Evolutionary conservation across 148 eudicot genomes (phyloP).

Genomic region (Nyssa sinensis): DNA sequence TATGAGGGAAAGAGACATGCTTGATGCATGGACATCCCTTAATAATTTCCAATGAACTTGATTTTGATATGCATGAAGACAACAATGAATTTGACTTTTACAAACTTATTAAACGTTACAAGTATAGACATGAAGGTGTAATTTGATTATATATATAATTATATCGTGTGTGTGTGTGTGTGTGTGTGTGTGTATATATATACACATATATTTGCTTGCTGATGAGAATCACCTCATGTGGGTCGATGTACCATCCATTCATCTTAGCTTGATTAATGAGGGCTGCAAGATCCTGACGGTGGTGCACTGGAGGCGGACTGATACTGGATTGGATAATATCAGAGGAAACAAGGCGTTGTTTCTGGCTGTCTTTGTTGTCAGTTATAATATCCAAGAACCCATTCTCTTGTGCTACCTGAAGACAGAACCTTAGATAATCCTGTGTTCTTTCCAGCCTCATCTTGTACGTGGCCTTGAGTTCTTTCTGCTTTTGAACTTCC

Average conservation of each 20-base stretch:
- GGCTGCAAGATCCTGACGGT: constrained; percentile 19
- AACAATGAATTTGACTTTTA: too few species aligned
- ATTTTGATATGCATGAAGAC: too few species aligned
- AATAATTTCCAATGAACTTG: too few species aligned
- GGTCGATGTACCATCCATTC: constrained; percentile 44
- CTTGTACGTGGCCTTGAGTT: constrained; percentile 30
- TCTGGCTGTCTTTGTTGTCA: neutral
- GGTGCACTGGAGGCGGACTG: constrained; percentile 16
- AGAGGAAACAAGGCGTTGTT: constrained; percentile 3
- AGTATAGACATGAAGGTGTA: neutral
- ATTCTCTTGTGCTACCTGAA: constrained; percentile 46
- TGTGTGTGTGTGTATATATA: neutral
- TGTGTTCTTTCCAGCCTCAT: constrained; percentile 36
- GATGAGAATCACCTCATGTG: constrained; percentile 33
- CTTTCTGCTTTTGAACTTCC: constrained; percentile 40
- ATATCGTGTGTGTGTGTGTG: too few species aligned
- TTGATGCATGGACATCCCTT: too few species aligned
- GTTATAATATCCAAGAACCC: constrained; percentile 35
- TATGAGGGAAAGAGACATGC: too few species aligned
- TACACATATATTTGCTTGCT: neutral
- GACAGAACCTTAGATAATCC: constrained; percentile 38
- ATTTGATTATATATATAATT: too few species aligned
- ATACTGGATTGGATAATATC: neutral
- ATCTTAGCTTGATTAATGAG: constrained; percentile 32
- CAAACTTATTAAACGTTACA: too few species aligned